Percentiles rank a stretch among this genome's conserved stretches.
Evolutionary conservation across 352 stramenopile genomes (phyloP).

Genomic region (Pythium monospermum): DNA sequence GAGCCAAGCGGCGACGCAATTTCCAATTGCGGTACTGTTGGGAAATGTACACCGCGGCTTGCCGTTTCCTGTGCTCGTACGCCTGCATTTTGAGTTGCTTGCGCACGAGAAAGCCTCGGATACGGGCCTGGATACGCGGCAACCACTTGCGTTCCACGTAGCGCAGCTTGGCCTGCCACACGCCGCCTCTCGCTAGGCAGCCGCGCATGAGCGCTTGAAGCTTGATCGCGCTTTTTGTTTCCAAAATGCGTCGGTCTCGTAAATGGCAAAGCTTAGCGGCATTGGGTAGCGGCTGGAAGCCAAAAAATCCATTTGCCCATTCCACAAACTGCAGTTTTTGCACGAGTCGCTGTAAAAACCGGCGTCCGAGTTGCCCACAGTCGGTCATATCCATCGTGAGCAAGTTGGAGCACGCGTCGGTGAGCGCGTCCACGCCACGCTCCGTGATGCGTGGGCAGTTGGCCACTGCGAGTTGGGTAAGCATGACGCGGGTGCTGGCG

Average conservation of each 20-base stretch:
- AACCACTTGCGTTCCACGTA: slow-evolving; percentile 61
- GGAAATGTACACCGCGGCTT: slow-evolving; percentile 36
- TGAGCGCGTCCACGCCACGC: slow-evolving; percentile 55
- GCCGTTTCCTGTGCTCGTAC: slow-evolving; percentile 23
- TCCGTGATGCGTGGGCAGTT: slow-evolving; percentile 74
- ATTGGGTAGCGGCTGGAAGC: slow-evolving; percentile 82
- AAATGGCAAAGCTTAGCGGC: slow-evolving; percentile 63
- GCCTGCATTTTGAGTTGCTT: slow-evolving; percentile 35
- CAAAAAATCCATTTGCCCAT: slow-evolving; percentile 74
- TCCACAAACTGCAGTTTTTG: slow-evolving; percentile 79
- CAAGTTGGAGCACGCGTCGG: slow-evolving; percentile 58
- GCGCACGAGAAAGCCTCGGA: slow-evolving; percentile 71
- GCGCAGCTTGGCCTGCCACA: slow-evolving; percentile 62
- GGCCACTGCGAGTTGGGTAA: slow-evolving; percentile 55
- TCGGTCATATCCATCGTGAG: slow-evolving; percentile 83
- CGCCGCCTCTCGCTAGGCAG: slow-evolving; percentile 64
- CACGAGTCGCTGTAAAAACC: slow-evolving; percentile 71
- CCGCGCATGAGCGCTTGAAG: slow-evolving; percentile 84
- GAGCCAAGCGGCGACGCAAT: slow-evolving; percentile 45
- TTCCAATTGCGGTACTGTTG: slow-evolving; percentile 46
- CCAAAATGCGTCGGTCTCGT: slow-evolving; percentile 41
- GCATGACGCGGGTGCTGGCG: slow-evolving; percentile 7
- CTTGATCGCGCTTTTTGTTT: slow-evolving; percentile 46
- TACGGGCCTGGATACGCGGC: slow-evolving; percentile 71
- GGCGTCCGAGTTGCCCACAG: slow-evolving; percentile 60